Base-by-base conservation (phyloP, 2,329 filamentous ascomycete genomes). In the Graphiopsis chlorocephala region DNA sequence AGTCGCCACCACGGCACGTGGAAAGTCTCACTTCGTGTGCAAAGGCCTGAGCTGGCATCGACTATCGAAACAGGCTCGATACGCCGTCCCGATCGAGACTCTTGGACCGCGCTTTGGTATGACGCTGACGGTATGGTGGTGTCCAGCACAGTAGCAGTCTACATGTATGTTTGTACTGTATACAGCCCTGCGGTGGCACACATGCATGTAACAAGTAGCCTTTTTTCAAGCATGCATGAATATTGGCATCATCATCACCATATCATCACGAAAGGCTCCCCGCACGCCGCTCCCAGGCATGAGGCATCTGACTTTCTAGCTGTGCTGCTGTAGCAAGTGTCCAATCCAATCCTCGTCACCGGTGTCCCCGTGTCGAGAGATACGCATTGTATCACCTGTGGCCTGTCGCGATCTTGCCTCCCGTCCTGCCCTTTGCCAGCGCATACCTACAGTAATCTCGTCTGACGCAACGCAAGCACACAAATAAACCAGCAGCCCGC, bases 391-490 rank as follows among this genome's bases (percentile, higher is more conserved):
- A 53, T 31, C 25, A 53, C 50, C 29, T 29, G 26, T 20, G 50
- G n/a, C 50, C 29, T 31, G 50, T 29, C 29, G n/a, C n/a, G 28
- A 29, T 28, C 28, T 53, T 29, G 28, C 28, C 50, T 45, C 14
- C 15, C 38, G 15, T 45, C 15, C 38, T 45, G 35, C 35, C 35
- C 17, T 11, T n/a, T 53, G 50, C 50, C 50, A 53, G 50, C 50
- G 50, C 50, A 53, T 23, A 28, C 26, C 26, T 29, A n/a, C 38
- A 45, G 38, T 45, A 53, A 53, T 53, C 50, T 53, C 50, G 50
- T 53, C 50, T 53, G 50, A 53, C 50, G 50, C 50, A 53, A 53
- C 50, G 38, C 38, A 45, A 45, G 38, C 38, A 45, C 38, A 45
- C 38, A 45, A 20, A 45, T 45, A 23, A 20, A 45, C 38, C 38